phyloP scores from a whole-genome alignment of 176 grass and related monocot genomes.

The Tillandsia fasciculata region DNA sequence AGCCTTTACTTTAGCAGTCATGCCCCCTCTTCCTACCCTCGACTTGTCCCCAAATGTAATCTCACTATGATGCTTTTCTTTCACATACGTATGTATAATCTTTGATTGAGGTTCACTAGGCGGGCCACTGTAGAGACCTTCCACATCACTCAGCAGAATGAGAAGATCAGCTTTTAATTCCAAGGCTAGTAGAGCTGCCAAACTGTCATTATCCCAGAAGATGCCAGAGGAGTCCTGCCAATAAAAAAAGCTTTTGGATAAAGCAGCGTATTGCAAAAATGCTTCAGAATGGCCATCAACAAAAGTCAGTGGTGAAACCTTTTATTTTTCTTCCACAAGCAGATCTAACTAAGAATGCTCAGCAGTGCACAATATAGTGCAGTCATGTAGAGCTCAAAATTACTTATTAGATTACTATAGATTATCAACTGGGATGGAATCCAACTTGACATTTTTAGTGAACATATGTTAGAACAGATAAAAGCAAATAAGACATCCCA shows the following conservation, averaged over 20 bases:
- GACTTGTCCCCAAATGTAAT: conserved; percentile 99
- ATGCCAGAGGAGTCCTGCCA: conserved; percentile 94
- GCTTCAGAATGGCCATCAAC: background rate
- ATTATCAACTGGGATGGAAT: too few species aligned
- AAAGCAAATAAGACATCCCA: too few species aligned
- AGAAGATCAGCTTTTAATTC: conserved; percentile 90
- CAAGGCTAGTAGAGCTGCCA: conserved; percentile 83
- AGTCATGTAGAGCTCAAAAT: too few species aligned
- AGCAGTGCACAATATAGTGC: too few species aligned
- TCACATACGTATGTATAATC: conserved; percentile 85
- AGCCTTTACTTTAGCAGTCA: conserved; percentile 96
- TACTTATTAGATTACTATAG: too few species aligned
- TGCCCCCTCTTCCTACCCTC: conserved; percentile 90
- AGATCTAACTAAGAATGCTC: too few species aligned
- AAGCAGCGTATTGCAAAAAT: background rate
- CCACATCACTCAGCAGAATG: conserved; percentile 88
- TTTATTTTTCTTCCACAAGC: too few species aligned
- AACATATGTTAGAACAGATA: too few species aligned
- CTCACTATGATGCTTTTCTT: conserved; percentile 70
- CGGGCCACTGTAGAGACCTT: conserved; percentile 89
- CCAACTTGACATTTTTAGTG: too few species aligned
- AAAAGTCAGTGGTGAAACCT: too few species aligned
- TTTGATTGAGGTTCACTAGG: conserved; percentile 71
- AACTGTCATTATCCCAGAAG: conserved; percentile 99
- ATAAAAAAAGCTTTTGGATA: background rate